phyloP scores from a whole-genome alignment of 2,329 filamentous ascomycete species.

The Hawksworthiomyces lignivorus region DNA sequence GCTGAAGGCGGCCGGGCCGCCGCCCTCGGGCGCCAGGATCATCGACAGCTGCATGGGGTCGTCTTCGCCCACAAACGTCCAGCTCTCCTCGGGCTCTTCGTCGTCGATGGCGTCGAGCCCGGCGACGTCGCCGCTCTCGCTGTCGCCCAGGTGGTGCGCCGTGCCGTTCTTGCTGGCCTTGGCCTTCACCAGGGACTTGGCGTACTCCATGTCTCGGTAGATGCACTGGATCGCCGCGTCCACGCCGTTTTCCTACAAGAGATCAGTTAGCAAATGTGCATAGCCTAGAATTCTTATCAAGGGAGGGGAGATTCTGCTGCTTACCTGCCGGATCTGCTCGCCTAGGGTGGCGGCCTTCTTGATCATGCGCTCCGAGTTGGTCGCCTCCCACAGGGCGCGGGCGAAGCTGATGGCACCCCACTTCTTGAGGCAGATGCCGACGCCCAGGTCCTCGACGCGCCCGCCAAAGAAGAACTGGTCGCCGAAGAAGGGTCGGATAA shows the following conservation, averaged over 20 bases:
- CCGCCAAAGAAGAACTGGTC: constrained; percentile 95
- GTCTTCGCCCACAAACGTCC: constrained; percentile 71
- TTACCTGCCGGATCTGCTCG: constrained; percentile 79
- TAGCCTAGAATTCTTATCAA: no score
- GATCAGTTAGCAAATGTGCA: constrained; percentile 20
- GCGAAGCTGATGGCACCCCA: constrained; percentile 83
- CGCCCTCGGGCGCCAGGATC: constrained; percentile 1
- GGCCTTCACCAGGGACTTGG: constrained; percentile 70
- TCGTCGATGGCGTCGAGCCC: constrained; percentile 40
- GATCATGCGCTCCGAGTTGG: constrained; percentile 86
- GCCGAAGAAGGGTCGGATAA: constrained; percentile 94
- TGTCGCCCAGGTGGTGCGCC: constrained; percentile 30
- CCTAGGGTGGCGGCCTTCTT: constrained; percentile 74
- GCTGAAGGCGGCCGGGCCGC: background rate
- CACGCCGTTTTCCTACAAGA: constrained; percentile 91
- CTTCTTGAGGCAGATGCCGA: constrained; percentile 82
- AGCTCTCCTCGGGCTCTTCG: constrained; percentile 71
- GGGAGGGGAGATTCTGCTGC: constrained; percentile 29
- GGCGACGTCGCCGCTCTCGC: constrained; percentile 21
- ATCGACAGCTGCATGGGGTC: constrained; percentile 13
- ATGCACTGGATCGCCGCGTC: constrained; percentile 82
- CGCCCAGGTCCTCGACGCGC: constrained; percentile 85
- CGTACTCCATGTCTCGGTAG: constrained; percentile 92
- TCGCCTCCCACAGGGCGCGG: constrained; percentile 82
- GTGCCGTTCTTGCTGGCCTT: constrained; percentile 45